A percentile compares a stretch with the other conserved stretches of the same genome.
These are phyloP conservation scores for Phytophthora aleatoria DNA, from an alignment of 352 stramenopile species.

Conservation along the genomic window DNA sequence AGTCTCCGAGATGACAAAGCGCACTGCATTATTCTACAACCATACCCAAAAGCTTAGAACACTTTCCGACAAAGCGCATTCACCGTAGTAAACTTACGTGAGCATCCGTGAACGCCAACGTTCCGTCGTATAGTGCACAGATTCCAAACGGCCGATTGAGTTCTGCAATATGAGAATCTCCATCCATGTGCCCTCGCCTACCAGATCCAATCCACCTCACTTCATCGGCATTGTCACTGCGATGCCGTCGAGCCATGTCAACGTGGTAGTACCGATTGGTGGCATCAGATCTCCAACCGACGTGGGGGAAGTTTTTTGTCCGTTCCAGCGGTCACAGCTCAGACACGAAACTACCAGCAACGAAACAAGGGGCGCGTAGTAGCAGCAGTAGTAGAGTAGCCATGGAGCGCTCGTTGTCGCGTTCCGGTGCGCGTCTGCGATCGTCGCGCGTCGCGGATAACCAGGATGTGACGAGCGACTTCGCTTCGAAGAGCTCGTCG, in stretches of 20 bases:
- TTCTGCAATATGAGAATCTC: conserved; percentile 22
- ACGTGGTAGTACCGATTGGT: not conserved
- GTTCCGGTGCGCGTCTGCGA: conserved; percentile 21
- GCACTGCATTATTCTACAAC: conserved; percentile 47
- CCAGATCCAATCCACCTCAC: conserved; percentile 21
- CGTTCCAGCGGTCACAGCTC: conserved; percentile 13
- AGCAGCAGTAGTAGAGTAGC: not conserved
- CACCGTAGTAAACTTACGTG: conserved; percentile 23
- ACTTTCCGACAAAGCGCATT: not conserved
- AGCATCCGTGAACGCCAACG: conserved; percentile 42
- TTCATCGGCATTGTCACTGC: not conserved
- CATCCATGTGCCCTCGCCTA: conserved; percentile 40
- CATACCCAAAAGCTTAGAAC: conserved; percentile 1
- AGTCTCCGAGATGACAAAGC: conserved; percentile 29
- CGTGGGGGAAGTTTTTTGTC: conserved; percentile 1
- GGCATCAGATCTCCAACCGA: conserved; percentile 16
- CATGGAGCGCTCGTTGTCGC: conserved; percentile 30
- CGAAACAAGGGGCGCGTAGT: not conserved
- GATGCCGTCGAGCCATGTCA: conserved; percentile 3
- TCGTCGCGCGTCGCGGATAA: conserved; percentile 23
- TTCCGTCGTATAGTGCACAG: conserved; percentile 34
- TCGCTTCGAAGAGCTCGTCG: conserved; percentile 9
- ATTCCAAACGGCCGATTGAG: conserved; percentile 47
- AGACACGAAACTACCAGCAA: conserved; percentile 24
- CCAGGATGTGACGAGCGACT: conserved; percentile 16